Evolutionary conservation across 495 filamentous ascomycete genomes (phyloP), one percentile per base, ranked within the genome.

Genomic region (Pyrenula massariospora): DNA sequence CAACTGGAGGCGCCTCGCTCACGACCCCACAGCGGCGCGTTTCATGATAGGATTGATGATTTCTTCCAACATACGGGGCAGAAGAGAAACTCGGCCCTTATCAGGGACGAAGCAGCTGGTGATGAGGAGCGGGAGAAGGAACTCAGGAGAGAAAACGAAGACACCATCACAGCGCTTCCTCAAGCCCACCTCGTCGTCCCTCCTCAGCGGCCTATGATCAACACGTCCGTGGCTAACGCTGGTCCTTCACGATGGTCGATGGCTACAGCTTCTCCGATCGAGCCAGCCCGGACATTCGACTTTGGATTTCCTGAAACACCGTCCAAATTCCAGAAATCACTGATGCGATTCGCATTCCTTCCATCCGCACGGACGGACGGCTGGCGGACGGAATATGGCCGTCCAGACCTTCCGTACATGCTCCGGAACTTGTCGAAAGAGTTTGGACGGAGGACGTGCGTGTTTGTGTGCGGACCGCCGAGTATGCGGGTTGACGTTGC

Each of bases 301-400:
- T 70, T 72, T 52, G 65, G 66, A 11, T 70, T 72, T 47, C 56
- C 60, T 10, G 60, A 60, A 15, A 23, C 59, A 48, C 49, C 56
- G 22, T 54, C 52, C 10, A 56, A 55, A 42, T 12, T 51, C 72
- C 69, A 88, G 65, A 89, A 87, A 72, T 87, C 81, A 60, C 77
- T 91, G 42, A 89, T 92, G 78, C 86, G 89, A 20, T 94, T 91
- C 70, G 89, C 90, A 10, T 91, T 89, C 66, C 80, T 89, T 50
- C 78, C 81, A 0, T 68, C 75, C 1, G 80, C 86, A 66, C 83
- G 80, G 62, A 84, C 88, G 60, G 86, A 87, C 58, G 88, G 87
- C 25, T 95, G 90, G 87, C 84, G 80, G 56, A 88, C 91, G 3
- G 92, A 96, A 67, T 96, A 96, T 68, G 89, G 88, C n/a, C 83